Conservation (phyloP, 441 rosid species). For the Mallotus japonicus region DNA sequence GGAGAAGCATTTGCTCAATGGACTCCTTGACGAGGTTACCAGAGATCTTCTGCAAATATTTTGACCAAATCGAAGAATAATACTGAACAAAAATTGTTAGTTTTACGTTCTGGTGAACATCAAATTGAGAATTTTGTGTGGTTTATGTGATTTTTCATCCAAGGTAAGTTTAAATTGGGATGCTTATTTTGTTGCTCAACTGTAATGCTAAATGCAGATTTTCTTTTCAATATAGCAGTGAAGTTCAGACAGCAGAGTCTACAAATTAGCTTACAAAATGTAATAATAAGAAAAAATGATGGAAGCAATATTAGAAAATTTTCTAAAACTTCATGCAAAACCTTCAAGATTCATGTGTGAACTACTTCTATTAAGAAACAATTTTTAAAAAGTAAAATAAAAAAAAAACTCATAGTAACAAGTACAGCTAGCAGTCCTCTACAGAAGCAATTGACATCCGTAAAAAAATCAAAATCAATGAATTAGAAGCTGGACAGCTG, state of each 20-base stretch:
- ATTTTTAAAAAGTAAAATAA: too few relatives aligned
- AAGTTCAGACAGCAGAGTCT: background rate
- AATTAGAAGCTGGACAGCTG: too few relatives aligned
- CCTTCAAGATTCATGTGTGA: too few relatives aligned
- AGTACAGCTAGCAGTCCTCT: too few relatives aligned
- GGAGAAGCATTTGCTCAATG: slow-evolving; percentile 56
- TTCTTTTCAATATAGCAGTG: background rate
- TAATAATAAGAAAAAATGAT: too few relatives aligned
- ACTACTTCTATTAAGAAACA: too few relatives aligned
- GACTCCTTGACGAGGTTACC: slow-evolving; percentile 60
- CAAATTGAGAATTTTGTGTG: slow-evolving; percentile 6
- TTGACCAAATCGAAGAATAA: background rate
- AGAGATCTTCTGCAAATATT: slow-evolving; percentile 41
- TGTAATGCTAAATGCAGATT: background rate
- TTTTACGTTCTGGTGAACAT: background rate
- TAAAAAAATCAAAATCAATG: too few relatives aligned
- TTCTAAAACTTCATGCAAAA: too few relatives aligned
- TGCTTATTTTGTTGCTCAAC: slow-evolving; percentile 3
- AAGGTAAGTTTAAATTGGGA: background rate
- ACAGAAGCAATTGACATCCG: too few relatives aligned
- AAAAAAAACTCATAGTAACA: too few relatives aligned
- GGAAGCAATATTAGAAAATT: too few relatives aligned
- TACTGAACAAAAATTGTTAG: background rate
- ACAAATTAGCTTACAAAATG: background rate
- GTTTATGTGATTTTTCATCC: slow-evolving; percentile 3